A percentile compares a stretch with the other conserved stretches of the same genome.
Evolutionary conservation across 2,329 filamentous ascomycete species (phyloP).

Genomic region (Fusarium scirpi): DNA sequence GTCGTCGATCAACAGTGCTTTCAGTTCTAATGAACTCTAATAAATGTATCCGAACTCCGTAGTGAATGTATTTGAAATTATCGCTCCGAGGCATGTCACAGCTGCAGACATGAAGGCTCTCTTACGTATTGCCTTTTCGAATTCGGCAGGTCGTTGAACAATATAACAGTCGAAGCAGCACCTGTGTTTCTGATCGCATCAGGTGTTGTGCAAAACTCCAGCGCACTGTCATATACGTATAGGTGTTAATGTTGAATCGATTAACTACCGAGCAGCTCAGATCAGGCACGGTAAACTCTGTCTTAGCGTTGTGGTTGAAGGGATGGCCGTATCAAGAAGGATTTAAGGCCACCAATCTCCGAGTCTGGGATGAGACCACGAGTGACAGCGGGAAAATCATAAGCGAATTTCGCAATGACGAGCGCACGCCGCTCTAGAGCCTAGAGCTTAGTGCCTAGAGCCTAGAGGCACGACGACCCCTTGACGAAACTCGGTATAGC

Average conservation of each 20-base stretch:
- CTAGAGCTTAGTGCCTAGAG: neutral
- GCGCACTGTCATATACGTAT: neutral
- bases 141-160: conserved; percentile 19
- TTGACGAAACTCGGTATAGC: conserved; percentile 26
- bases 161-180: conserved; percentile 1
- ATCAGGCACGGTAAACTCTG: conserved; percentile 14
- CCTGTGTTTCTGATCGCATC: conserved; percentile 1
- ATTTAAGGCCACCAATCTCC: conserved; percentile 18
- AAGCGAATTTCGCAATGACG: conserved; percentile 33
- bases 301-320: conserved; percentile 8
- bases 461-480: conserved; percentile 7
- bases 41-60: neutral
- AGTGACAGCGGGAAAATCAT: conserved; percentile 25
- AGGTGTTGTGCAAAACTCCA: neutral
- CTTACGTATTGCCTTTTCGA: conserved; percentile 24
- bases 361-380: conserved; percentile 11
- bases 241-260: neutral
- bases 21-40: conserved; percentile 5
- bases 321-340: conserved; percentile 25
- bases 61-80: neutral
- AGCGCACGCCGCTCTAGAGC: conserved; percentile 27
- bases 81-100: conserved; percentile 22
- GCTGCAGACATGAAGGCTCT: conserved; percentile 3
- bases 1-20: conserved; percentile 32
- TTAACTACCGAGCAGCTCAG: conserved; percentile 21